Conservation (phyloP, 345 rosid species). For the Gossypium longicalyx region DNA sequence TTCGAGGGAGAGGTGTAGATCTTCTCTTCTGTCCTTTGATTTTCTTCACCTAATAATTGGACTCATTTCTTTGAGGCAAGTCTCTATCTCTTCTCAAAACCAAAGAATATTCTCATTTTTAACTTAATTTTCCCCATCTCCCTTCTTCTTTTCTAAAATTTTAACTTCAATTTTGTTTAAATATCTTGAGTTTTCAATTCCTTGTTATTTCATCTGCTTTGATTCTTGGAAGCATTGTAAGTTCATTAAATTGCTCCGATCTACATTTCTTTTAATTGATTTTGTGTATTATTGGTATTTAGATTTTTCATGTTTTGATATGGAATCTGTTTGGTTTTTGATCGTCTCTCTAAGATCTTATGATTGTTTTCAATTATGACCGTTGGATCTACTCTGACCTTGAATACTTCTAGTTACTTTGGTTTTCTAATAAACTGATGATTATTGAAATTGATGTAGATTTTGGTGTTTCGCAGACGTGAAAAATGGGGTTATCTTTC, state of each 20-base stretch:
- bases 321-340: neutral
- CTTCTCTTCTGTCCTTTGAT: constrained; percentile 9
- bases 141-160: neutral
- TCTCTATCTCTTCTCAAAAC: neutral
- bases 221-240: neutral
- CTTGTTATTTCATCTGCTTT: neutral
- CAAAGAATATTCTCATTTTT: neutral
- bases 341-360: neutral
- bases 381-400: neutral
- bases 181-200: neutral
- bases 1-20: constrained; percentile 15
- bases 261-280: neutral
- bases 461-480: constrained; percentile 15
- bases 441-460: neutral
- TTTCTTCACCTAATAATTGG: neutral
- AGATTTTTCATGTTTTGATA: neutral
- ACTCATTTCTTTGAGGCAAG: constrained; percentile 8
- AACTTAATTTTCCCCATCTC: neutral
- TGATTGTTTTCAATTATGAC: neutral
- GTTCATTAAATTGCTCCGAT: neutral
- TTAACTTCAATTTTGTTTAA: neutral
- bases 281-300: neutral
- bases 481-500: constrained; percentile 55
- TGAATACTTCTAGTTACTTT: neutral
- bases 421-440: neutral